Percentiles rank a stretch among this genome's conserved stretches.
Evolutionary conservation across 116 monocot genomes (phyloP).

Genomic region (Phalaenopsis hybrid): DNA sequence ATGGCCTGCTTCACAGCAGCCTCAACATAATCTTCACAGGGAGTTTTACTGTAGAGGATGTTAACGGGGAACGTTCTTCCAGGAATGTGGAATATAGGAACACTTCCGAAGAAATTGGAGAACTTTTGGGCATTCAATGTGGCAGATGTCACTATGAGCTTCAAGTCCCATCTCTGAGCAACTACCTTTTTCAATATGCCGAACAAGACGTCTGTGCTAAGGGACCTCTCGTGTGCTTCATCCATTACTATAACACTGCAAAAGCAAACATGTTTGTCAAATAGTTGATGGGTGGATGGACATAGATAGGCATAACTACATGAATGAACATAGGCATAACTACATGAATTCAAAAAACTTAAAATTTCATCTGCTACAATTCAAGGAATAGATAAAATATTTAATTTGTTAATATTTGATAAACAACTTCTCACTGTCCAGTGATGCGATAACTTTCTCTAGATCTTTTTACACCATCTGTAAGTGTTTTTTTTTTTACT

Average conservation of each 20-base stretch:
- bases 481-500: too few relatives aligned
- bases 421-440: too few relatives aligned
- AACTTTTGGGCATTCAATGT: slow-evolving; percentile 91
- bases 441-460: too few relatives aligned
- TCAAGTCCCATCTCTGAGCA: slow-evolving; percentile 80
- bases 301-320: neutral
- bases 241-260: slow-evolving; percentile 85
- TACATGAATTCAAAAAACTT: neutral
- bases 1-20: slow-evolving; percentile 90
- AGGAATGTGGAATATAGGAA: slow-evolving; percentile 78
- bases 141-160: slow-evolving; percentile 95
- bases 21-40: slow-evolving; percentile 93
- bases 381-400: too few relatives aligned
- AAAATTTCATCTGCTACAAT: too few relatives aligned
- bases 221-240: slow-evolving; percentile 91
- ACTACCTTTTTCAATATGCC: slow-evolving; percentile 91
- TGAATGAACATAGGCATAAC: neutral
- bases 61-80: slow-evolving; percentile 89
- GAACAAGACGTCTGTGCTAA: slow-evolving; percentile 86
- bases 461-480: too few relatives aligned
- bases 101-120: slow-evolving; percentile 87
- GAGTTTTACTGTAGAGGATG: slow-evolving; percentile 75
- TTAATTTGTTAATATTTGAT: too few relatives aligned
- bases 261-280: slow-evolving; percentile 10
- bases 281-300: neutral